phyloP scores from a whole-genome alignment of 345 rosid genomes.

The Hibiscus mutabilis region DNA sequence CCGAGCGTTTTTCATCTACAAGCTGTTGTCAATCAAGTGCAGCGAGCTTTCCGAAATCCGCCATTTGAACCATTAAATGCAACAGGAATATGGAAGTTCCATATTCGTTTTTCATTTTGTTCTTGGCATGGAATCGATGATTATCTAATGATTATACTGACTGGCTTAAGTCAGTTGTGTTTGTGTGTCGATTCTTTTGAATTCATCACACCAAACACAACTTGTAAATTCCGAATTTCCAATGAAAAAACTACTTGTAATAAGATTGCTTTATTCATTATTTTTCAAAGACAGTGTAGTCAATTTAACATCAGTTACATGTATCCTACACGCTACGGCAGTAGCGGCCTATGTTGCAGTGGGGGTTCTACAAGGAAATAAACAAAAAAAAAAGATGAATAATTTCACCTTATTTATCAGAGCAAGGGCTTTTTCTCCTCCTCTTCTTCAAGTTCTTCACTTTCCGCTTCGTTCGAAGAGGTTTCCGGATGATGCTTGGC shows the following conservation, averaged over 20 bases:
- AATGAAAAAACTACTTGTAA: neutral
- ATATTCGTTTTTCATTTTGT: too few relatives aligned
- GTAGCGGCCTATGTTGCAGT: neutral
- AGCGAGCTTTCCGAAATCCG: conserved; percentile 28
- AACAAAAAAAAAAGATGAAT: neutral
- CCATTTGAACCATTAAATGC: conserved; percentile 21
- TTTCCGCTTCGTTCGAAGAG: conserved; percentile 16
- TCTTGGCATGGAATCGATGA: too few relatives aligned
- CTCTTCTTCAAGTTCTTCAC: conserved; percentile 21
- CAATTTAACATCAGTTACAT: neutral
- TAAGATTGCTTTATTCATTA: neutral
- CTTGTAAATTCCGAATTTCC: too few relatives aligned
- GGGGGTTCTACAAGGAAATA: neutral
- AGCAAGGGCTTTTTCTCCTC: conserved; percentile 57
- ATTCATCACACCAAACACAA: too few relatives aligned
- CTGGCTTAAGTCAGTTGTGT: too few relatives aligned
- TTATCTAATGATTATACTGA: too few relatives aligned
- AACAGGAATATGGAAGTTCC: too few relatives aligned
- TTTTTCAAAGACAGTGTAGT: neutral
- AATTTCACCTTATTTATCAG: conserved; percentile 13
- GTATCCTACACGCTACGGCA: neutral
- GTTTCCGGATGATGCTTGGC: conserved; percentile 16
- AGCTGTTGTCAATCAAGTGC: conserved; percentile 31
- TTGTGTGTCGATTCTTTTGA: too few relatives aligned
- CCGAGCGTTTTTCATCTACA: conserved; percentile 53